Percentiles rank a stretch among this genome's conserved stretches.
Evolutionary conservation across 306 rosid genomes (phyloP).

Genomic region (Acacia crassicarpa): DNA sequence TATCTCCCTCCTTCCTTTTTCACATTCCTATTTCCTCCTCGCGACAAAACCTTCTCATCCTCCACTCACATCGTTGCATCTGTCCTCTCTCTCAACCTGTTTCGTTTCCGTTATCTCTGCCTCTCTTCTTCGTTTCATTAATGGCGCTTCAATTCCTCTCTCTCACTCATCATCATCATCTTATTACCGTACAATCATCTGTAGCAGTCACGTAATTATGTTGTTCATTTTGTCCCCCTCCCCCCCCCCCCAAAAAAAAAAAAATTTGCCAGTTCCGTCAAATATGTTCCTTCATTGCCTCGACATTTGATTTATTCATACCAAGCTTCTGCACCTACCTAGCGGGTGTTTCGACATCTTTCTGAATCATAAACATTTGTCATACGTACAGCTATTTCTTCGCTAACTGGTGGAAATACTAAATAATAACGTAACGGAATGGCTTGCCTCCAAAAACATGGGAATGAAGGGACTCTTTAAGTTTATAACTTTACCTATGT

Average conservation of each 20-base stretch:
- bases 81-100: not conserved
- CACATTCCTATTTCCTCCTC: not conserved
- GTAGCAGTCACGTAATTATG: not conserved
- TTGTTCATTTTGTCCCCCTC: not conserved
- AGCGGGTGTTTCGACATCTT: not conserved
- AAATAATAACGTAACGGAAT: not conserved
- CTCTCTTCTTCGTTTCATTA: not conserved
- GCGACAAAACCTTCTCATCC: constrained; percentile 11
- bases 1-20: not conserved
- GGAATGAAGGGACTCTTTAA: not conserved
- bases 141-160: constrained; percentile 5
- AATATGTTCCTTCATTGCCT: not conserved
- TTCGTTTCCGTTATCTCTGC: constrained; percentile 13
- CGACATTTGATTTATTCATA: not conserved
- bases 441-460: not conserved
- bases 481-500: too few species aligned
- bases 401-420: not conserved
- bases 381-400: not conserved
- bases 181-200: not conserved
- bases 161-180: not conserved
- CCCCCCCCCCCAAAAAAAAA: too few species aligned
- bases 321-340: not conserved
- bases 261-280: not conserved
- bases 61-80: not conserved
- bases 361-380: not conserved